phyloP scores from a whole-genome alignment of 2,329 filamentous ascomycete genomes.

The Penicillium concentricum region DNA sequence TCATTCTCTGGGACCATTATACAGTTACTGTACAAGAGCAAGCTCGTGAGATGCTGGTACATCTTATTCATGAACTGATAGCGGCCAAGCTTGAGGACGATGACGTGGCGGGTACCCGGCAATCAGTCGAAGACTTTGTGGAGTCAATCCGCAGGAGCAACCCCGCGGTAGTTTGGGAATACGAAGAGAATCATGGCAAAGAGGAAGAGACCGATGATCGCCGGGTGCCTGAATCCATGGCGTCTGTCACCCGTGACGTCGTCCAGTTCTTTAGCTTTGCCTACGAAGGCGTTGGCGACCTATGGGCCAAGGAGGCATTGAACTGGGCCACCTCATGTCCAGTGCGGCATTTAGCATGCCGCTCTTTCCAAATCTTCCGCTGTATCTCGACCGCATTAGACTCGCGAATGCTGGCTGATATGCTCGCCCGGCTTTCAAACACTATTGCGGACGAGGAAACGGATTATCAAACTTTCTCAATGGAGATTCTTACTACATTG shows the following conservation, averaged over 20 bases:
- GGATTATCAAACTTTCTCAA: conserved; percentile 94
- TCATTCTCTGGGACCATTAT: conserved; percentile 97
- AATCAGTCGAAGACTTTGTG: conserved; percentile 80
- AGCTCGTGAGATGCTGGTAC: conserved; percentile 94
- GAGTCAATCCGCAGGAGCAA: conserved; percentile 85
- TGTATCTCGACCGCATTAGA: conserved; percentile 90
- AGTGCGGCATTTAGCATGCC: conserved; percentile 88
- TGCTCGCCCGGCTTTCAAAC: conserved; percentile 92
- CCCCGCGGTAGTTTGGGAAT: conserved; percentile 82
- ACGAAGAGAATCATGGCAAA: conserved; percentile 86
- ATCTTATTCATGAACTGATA: conserved; percentile 93
- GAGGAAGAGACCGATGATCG: conserved; percentile 68
- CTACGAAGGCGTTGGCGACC: conserved; percentile 82
- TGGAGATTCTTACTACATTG: conserved; percentile 94
- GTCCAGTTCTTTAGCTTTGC: conserved; percentile 80
- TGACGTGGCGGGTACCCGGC: conserved; percentile 63
- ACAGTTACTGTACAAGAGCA: conserved; percentile 93
- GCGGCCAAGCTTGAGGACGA: conserved; percentile 76
- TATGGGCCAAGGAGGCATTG: conserved; percentile 86
- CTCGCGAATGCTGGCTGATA: conserved; percentile 91
- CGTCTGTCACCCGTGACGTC: conserved; percentile 75
- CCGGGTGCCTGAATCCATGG: conserved; percentile 86
- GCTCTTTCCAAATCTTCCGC: conserved; percentile 95
- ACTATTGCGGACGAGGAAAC: conserved; percentile 93
- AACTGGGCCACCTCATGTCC: conserved; percentile 97